phyloP scores from a whole-genome alignment of 148 eudicot genomes.

The Limonium bicolor region DNA sequence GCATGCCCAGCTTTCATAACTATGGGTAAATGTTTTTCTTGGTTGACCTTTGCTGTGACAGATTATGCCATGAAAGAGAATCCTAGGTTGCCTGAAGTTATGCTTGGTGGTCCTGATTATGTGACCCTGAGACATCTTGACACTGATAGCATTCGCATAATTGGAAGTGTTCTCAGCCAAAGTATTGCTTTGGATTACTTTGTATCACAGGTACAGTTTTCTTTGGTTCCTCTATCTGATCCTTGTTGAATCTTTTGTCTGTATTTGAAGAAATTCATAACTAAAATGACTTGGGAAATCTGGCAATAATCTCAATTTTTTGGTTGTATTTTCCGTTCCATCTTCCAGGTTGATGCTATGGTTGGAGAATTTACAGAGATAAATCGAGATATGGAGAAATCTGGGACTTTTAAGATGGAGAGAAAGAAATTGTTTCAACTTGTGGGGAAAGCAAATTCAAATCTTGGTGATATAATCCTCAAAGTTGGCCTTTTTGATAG shows the following conservation, averaged over 20 bases:
- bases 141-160: constrained; percentile 71
- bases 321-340: background rate
- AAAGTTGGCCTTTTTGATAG: constrained; percentile 95
- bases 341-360: constrained; percentile 76
- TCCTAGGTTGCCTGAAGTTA: constrained; percentile 53
- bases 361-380: constrained; percentile 80
- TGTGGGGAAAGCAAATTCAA: constrained; percentile 94
- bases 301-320: background rate
- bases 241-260: background rate
- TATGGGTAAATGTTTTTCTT: too few relatives aligned
- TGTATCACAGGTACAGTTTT: constrained; percentile 90
- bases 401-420: constrained; percentile 78
- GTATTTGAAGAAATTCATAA: background rate
- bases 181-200: constrained; percentile 90
- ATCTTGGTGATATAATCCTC: constrained; percentile 84
- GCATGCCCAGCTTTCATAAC: too few relatives aligned
- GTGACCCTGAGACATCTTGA: constrained; percentile 69
- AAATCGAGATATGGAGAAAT: constrained; percentile 87
- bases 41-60: too few relatives aligned
- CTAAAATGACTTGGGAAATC: background rate
- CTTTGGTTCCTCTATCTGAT: background rate
- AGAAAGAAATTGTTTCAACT: constrained; percentile 89
- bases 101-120: constrained; percentile 88
- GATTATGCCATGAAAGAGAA: constrained; percentile 85
- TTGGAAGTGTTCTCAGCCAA: constrained; percentile 92